These are phyloP conservation scores for Globisporangium acanthophoron DNA, from an alignment of 352 stramenopile species.

Conservation along the genomic window DNA sequence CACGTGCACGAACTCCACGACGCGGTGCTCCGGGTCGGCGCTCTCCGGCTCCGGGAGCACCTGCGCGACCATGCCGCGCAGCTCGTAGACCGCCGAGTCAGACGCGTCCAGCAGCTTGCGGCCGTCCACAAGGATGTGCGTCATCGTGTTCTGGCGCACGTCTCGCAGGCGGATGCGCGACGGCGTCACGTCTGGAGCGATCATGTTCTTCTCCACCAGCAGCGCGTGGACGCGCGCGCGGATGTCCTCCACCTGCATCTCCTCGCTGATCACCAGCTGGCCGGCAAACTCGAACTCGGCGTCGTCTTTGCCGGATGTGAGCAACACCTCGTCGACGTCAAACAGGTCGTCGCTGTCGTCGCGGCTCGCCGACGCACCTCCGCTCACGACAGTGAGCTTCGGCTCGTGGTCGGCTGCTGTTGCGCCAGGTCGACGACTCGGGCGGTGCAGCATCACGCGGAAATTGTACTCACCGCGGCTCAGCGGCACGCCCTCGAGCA, in stretches of 20 bases:
- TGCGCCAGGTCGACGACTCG: constrained; percentile 4
- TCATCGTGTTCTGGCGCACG: constrained; percentile 61
- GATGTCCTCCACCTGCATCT: constrained; percentile 72
- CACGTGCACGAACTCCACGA: constrained; percentile 67
- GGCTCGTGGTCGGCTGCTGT: constrained; percentile 13
- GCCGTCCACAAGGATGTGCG: constrained; percentile 54
- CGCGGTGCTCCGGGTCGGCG: constrained; percentile 35
- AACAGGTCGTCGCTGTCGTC: constrained; percentile 28
- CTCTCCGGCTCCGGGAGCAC: constrained; percentile 54
- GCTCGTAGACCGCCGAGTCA: constrained; percentile 71
- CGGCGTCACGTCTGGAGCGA: constrained; percentile 19
- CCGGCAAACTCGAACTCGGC: constrained; percentile 44
- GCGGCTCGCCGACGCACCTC: not conserved
- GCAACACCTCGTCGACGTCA: constrained; percentile 56
- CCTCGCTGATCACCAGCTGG: constrained; percentile 69
- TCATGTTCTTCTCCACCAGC: constrained; percentile 39
- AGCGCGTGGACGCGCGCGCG: constrained; percentile 38
- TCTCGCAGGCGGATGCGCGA: constrained; percentile 61
- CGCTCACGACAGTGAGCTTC: constrained; percentile 17
- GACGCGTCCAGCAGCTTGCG: constrained; percentile 60
- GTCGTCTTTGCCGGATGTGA: constrained; percentile 48
- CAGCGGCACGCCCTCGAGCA: constrained; percentile 57
- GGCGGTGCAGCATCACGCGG: constrained; percentile 53
- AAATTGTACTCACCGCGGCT: constrained; percentile 77
- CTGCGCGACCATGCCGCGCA: constrained; percentile 63